Conservation (phyloP, 257 asterid species). For the Paulownia fortunei region DNA sequence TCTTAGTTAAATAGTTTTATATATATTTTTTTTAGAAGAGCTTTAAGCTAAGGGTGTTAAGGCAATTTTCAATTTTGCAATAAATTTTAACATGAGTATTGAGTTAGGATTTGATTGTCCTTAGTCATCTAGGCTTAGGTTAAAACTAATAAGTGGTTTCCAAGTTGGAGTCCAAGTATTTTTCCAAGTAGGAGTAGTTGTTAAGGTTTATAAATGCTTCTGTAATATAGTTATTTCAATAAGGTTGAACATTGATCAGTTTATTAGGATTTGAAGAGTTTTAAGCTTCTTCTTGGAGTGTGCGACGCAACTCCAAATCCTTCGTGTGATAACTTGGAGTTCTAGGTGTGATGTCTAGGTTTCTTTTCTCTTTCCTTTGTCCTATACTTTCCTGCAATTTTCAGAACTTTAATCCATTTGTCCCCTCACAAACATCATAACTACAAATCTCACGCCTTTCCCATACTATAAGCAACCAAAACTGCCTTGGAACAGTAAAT, state of each 20-base stretch:
- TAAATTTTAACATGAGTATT: conserved; percentile 4
- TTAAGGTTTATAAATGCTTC: background rate
- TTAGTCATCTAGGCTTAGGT: background rate
- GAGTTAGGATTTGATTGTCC: background rate
- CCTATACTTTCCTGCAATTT: background rate
- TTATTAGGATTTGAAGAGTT: background rate
- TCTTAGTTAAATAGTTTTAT: background rate
- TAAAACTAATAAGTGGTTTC: background rate
- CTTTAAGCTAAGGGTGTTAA: background rate
- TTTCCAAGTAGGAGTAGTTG: background rate
- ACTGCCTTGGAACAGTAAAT: background rate
- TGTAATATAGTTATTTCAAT: background rate
- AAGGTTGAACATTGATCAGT: background rate
- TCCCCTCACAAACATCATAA: background rate
- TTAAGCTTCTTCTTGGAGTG: too few relatives aligned
- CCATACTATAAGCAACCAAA: background rate
- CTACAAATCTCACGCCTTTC: background rate
- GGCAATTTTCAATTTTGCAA: background rate
- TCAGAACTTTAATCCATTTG: background rate
- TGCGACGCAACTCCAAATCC: too few relatives aligned
- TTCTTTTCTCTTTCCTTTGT: background rate
- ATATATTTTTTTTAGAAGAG: background rate
- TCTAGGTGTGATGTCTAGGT: too few relatives aligned
- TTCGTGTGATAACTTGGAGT: too few relatives aligned
- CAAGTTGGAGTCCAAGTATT: background rate